Evolutionary conservation across 371 early-diverging fungal species (phyloP).

Genomic region (Gilbertella persicaria): DNA sequence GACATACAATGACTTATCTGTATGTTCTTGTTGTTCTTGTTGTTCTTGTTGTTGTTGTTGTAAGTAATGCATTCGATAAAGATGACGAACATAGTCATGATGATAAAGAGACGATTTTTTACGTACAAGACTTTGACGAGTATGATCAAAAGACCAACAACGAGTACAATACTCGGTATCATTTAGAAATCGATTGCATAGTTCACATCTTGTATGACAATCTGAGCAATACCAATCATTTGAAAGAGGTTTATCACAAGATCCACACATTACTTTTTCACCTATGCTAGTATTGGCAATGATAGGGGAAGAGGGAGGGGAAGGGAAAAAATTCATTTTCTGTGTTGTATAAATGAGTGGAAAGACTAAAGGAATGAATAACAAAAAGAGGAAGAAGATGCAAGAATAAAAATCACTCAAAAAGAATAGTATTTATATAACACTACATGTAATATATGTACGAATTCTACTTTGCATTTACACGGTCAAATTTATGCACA

Average conservation of each 20-base stretch:
- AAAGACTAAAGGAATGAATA: conserved; percentile 1
- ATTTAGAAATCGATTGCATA: conserved; percentile 44
- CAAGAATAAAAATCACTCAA: neutral
- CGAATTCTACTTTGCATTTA: neutral
- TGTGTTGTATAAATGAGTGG: neutral
- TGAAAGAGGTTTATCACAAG: conserved; percentile 38
- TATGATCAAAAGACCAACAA: conserved; percentile 39
- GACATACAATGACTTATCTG: too few relatives aligned
- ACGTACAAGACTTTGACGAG: conserved; percentile 25
- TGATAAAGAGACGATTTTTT: conserved; percentile 14
- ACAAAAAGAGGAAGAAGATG: neutral
- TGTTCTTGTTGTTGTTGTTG: neutral
- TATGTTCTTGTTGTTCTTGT: neutral
- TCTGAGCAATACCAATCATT: conserved; percentile 44
- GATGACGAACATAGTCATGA: neutral
- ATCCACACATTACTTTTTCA: conserved; percentile 45
- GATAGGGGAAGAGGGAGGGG: conserved; percentile 35
- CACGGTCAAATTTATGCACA: conserved; percentile 3
- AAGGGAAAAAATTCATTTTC: conserved; percentile 45
- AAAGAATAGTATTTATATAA: neutral
- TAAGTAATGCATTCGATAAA: neutral
- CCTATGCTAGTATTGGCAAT: conserved; percentile 9
- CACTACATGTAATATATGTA: conserved; percentile 2
- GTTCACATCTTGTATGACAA: conserved; percentile 38
- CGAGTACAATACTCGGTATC: conserved; percentile 46